Base-by-base conservation (phyloP, 768 basidiomycete species). In the Strobilomyces dryophilus region DNA sequence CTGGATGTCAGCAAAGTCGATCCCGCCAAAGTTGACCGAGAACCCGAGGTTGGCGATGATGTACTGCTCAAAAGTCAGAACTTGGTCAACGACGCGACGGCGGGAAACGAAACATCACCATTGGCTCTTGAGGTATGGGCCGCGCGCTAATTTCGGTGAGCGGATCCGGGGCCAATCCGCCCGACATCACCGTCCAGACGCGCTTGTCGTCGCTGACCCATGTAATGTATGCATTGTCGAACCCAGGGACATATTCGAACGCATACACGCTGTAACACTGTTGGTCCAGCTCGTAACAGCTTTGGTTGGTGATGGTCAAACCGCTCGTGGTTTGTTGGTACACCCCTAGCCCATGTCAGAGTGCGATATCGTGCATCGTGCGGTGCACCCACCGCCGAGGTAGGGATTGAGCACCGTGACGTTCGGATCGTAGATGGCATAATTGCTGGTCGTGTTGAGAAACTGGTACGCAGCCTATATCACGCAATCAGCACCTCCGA, bases 31-130 rank as follows among this genome's bases (percentile, higher is more conserved):
- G 61, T 79, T 83, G 41, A 72, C 57, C 8, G 86, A 89, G 52
- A 89, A 80, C 36, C 86, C 89, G 34, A 87, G 74, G 55, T 88
- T 87, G 45, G 79, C 77, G 51, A 90, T 79, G 66, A 91, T 77
- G 51, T 86, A 86, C 83, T 85, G 53, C 3, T 6, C 2, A 32
- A 39, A 37, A 29, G 17, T 35, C n/a, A n/a, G n/a, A n/a, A n/a
- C n/a, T n/a, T n/a, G n/a, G n/a, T n/a, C n/a, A n/a, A n/a, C n/a
- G n/a, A n/a, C n/a, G n/a, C n/a, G n/a, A n/a, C n/a, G n/a, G n/a
- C n/a, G n/a, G 27, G 45, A 43, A 7, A 1, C n/a, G 14, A 20
- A 9, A 41, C 15, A 20, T 9, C 41, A 60, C 83, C 83, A 89
- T 85, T 1, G 89, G 89, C 57, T 90, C 89, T 58, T 80, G 75